phyloP scores from a whole-genome alignment of 306 rosid species.

The Prunus salicina region DNA sequence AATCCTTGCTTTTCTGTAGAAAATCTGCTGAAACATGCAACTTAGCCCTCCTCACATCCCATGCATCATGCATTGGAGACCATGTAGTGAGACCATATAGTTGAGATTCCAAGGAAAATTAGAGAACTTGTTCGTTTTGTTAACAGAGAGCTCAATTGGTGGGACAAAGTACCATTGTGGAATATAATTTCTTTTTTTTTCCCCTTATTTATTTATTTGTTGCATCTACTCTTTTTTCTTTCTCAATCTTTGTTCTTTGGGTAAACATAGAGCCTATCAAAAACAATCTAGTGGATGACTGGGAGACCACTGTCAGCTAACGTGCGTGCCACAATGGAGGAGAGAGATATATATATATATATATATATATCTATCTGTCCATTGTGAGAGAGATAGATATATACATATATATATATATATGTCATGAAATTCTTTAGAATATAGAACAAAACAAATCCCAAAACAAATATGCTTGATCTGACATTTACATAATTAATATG shows the following conservation, averaged over 20 bases:
- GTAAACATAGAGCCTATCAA: background rate
- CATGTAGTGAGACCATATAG: background rate
- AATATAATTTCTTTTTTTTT: no score
- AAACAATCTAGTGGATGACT: background rate
- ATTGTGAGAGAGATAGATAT: no score
- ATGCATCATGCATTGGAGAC: background rate
- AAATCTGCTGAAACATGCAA: constrained; percentile 29
- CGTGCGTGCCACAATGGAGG: background rate
- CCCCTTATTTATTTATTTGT: no score
- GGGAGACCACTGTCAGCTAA: background rate
- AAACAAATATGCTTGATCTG: background rate
- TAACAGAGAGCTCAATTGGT: no score
- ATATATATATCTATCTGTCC: no score
- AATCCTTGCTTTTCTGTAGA: constrained; percentile 31
- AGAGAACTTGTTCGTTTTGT: background rate
- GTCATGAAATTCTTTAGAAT: background rate
- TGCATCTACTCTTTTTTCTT: background rate
- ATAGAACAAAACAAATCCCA: background rate
- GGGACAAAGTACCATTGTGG: no score
- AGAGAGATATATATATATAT: no score
- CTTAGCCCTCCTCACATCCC: no score
- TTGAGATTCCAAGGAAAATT: background rate
- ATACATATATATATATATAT: no score
- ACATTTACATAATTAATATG: background rate
- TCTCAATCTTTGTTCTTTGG: no score